Conservation (phyloP, 441 rosid genomes). For the Erodium moschatum region DNA sequence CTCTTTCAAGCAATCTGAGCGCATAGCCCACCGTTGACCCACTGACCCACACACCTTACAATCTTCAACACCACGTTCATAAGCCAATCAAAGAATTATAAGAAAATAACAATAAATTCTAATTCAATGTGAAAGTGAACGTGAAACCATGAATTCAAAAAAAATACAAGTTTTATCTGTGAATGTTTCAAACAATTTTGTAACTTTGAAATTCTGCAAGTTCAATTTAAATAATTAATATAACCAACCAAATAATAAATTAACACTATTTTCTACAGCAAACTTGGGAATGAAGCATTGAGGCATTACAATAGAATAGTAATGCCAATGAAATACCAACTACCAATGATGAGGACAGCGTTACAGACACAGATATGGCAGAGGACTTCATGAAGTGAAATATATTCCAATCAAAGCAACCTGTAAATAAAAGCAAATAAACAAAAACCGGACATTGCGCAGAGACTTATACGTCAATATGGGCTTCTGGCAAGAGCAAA, state of each 20-base stretch:
- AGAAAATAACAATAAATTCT: neutral
- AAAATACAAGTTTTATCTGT: neutral
- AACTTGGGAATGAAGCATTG: neutral
- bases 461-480: neutral
- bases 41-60: neutral
- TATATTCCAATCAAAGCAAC: too few species aligned
- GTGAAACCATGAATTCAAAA: neutral
- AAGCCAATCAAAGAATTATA: neutral
- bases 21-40: neutral
- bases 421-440: too few species aligned
- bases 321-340: slow-evolving; percentile 7
- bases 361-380: too few species aligned
- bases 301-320: neutral
- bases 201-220: neutral
- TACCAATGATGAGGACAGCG: slow-evolving; percentile 10
- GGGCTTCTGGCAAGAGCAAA: neutral
- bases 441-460: neutral
- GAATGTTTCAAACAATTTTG: neutral
- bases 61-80: too few species aligned
- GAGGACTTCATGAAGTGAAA: too few species aligned
- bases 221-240: neutral
- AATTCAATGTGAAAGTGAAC: neutral
- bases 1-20: neutral
- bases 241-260: neutral
- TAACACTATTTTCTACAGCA: neutral